Evolutionary conservation across 768 basidiomycete species (phyloP), one percentile per base, ranked within the genome.

Genomic region (Neoboletus subvelutipes): DNA sequence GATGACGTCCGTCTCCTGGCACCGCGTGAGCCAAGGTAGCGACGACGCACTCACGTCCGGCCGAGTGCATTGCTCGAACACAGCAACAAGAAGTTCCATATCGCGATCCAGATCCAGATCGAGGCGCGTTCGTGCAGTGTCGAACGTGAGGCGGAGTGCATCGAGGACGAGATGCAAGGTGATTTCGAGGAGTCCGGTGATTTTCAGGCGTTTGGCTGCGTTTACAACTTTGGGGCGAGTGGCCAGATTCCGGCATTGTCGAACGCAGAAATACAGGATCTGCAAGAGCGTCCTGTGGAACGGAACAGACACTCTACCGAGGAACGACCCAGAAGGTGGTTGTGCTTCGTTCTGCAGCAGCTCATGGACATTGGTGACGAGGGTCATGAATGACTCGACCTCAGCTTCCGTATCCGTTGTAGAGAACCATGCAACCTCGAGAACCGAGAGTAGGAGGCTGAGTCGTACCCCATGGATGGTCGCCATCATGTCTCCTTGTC

Each of bases 241-340:
- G 4, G 76, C 67, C 34, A 88, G 61, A 50, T 74, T 78, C 43
- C 86, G 78, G 48, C 82, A 79, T 55, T 89, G 86, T 42, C 82
- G 83, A 15, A 83, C 72, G 58, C 86, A 89, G 74, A 90, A 92
- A 72, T 88, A 94, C 45, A 90, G 72, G 55, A 92, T 83, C 63
- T 93, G 88, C 28, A 98, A 77, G 51, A 95, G 80, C 1, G 82
- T 80, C 43, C 83, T 85, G 68, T 98, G 94, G 77, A 94, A 93
- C 1, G 86, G 83, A 18, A 82, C 77, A 0, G 86, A 76, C 7
- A 83, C 64, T 26, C 79, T 74, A 5, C 87, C 83, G 7, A 92
- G 80, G 66, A 96, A 80, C 1, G 93, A 93, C 43, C 79, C 77
- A 1, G 85, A 74, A 1, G 92, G 90, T 0, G 88, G 79, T 65